Percentiles rank a stretch among this genome's conserved stretches.
phyloP scores from a whole-genome alignment of 139 green algal genomes.

The Ettlia oleoabundans region DNA sequence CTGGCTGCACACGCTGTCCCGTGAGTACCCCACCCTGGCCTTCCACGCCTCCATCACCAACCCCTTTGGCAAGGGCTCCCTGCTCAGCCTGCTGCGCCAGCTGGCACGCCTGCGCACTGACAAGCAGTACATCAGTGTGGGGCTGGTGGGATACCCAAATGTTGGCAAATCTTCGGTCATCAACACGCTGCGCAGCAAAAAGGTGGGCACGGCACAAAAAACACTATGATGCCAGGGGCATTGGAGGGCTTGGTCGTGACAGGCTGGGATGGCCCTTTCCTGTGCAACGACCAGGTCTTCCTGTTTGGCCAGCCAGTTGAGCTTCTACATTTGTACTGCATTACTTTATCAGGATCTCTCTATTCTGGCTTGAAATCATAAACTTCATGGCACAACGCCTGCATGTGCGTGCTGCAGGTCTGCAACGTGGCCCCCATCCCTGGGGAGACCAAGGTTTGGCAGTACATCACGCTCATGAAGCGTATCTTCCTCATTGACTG shows the following conservation, averaged over 20 bases:
- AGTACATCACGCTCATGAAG: constrained; percentile 99
- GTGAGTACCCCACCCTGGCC: constrained; percentile 95
- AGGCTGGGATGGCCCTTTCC: too few relatives aligned
- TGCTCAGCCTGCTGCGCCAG: constrained; percentile 86
- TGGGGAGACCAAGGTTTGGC: constrained; percentile 99
- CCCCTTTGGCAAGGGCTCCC: constrained; percentile 96
- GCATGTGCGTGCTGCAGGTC: too few relatives aligned
- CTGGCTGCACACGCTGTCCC: constrained; percentile 91
- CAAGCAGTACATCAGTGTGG: constrained; percentile 96
- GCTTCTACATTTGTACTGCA: too few relatives aligned
- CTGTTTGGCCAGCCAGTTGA: too few relatives aligned
- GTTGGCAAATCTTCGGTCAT: constrained; percentile 99
- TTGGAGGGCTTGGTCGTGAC: not conserved
- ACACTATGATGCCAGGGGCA: too few relatives aligned
- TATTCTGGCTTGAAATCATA: too few relatives aligned
- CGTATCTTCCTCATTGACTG: constrained; percentile 99
- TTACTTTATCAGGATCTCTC: too few relatives aligned
- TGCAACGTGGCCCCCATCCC: constrained; percentile 96
- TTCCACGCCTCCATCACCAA: constrained; percentile 98
- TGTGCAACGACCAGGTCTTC: too few relatives aligned
- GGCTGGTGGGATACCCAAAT: constrained; percentile 99
- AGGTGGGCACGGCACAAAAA: constrained; percentile 73
- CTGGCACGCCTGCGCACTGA: constrained; percentile 90
- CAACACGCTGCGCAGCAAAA: constrained; percentile 97
- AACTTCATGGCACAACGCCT: too few relatives aligned